These are phyloP conservation scores for Stephanodiscus minutulus DNA, from an alignment of 108 stramenopile genomes.

Conservation along the genomic window DNA sequence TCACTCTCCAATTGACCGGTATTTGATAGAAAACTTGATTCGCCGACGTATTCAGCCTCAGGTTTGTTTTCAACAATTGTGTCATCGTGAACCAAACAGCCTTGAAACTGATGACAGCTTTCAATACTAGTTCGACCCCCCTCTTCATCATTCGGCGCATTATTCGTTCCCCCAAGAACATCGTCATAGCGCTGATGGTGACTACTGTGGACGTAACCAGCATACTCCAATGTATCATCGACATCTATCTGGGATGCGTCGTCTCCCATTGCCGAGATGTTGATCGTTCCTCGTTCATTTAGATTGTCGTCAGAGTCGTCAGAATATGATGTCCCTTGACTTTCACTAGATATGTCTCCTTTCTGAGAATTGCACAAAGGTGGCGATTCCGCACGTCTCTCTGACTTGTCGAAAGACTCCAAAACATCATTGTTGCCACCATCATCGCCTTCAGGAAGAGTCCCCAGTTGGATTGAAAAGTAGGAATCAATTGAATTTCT, in stretches of 20 bases:
- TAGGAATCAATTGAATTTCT: neutral
- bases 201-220: neutral
- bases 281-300: neutral
- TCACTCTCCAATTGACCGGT: neutral
- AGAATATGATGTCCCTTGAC: neutral
- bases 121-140: neutral
- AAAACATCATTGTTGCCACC: neutral
- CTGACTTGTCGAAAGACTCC: neutral
- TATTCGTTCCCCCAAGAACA: neutral
- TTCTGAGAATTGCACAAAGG: neutral
- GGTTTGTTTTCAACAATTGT: neutral
- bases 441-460: neutral
- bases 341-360: neutral
- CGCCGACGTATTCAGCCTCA: neutral
- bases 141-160: neutral
- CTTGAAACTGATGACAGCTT: neutral
- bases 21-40: neutral
- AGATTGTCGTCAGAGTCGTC: neutral
- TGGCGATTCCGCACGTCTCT: neutral
- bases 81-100: neutral
- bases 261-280: neutral
- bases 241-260: slow-evolving; percentile 4
- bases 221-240: neutral
- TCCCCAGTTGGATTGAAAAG: neutral
- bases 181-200: neutral